A percentile compares a stretch with the other conserved stretches of the same genome.
These are phyloP conservation scores for Chamaecrista fasciculata DNA, from an alignment of 306 rosid species.

Conservation along the genomic window DNA sequence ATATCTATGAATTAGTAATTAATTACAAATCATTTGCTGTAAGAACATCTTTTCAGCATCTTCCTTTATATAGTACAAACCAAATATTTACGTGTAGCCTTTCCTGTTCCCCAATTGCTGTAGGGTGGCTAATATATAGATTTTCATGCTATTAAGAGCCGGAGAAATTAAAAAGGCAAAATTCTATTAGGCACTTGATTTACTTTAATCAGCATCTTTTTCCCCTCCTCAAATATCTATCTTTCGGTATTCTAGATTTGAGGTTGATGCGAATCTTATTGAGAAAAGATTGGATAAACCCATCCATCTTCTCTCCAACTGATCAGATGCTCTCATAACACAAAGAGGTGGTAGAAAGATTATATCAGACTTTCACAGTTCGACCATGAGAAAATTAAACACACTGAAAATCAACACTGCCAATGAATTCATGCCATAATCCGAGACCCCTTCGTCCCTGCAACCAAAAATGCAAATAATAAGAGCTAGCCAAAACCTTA, in stretches of 20 bases:
- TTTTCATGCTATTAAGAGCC: constrained; percentile 33
- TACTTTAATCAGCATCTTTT: constrained; percentile 35
- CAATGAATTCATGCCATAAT: constrained; percentile 16
- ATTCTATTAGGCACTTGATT: constrained; percentile 11
- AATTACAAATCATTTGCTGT: constrained; percentile 19
- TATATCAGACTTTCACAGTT: no score
- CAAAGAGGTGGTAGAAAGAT: no score
- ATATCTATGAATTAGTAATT: not conserved
- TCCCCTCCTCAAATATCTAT: not conserved
- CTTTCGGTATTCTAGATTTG: constrained; percentile 28
- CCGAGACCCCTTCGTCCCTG: no score
- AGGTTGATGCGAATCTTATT: constrained; percentile 38
- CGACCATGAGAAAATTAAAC: constrained; percentile 10
- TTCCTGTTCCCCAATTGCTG: constrained; percentile 8
- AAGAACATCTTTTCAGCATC: constrained; percentile 21
- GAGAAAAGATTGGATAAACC: constrained; percentile 24
- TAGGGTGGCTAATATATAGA: constrained; percentile 12
- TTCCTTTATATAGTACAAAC: not conserved
- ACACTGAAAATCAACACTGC: constrained; percentile 2
- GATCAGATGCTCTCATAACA: constrained; percentile 22
- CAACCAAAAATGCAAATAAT: not conserved
- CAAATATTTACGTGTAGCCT: not conserved
- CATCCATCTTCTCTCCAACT: not conserved
- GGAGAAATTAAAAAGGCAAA: constrained; percentile 17
- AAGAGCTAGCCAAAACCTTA: constrained; percentile 25